Base-by-base conservation (phyloP, 805 yeast species). In the Pichia deserticola region DNA sequence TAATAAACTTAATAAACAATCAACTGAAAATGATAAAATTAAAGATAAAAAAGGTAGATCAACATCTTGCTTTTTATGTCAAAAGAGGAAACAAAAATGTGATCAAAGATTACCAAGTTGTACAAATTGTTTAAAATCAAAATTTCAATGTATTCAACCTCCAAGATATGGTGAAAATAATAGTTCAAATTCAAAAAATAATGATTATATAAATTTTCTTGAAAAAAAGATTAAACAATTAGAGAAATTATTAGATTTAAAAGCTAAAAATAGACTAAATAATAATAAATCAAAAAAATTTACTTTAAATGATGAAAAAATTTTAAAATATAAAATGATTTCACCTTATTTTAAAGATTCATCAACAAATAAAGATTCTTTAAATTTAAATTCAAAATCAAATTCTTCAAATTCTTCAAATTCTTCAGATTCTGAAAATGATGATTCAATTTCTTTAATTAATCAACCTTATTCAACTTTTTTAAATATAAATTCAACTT, bases 41-140 rank as follows among this genome's bases (percentile, higher is more conserved):
- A 30, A 15, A 11, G 80, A 76, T 51, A 78, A 76, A 58, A 77
- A 73, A 53, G 79, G 81, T 6, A 70, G 84, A 47, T 77, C 82
- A 10, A 74, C 81, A 6, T 75, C 82, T 3, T 79, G 84, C 57
- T 63, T 73, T 38, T 58, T 79, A 27, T 79, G 84, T 51, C 81
- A 79, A 55, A 75, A 76, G 60, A 63, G 83, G 45, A 79, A 79
- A 57, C 83, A 79, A 57, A 77, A 78, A 58, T 82, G 88, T 65
- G 86, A 82, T 56, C 86, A 81, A 49, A 69, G 82, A 44, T 62
- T 75, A 11, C 87, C 87, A 7, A 71, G 79, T 44, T 82, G 88
- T 57, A 78, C 86, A 5, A 79, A 81, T 40, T 82, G 88, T 65
- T 65, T 81, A 48, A 80, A 80, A 57, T 82, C 86, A 1, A 81